phyloP scores from a whole-genome alignment of 495 filamentous ascomycete genomes.

The Patellaria atrata region DNA sequence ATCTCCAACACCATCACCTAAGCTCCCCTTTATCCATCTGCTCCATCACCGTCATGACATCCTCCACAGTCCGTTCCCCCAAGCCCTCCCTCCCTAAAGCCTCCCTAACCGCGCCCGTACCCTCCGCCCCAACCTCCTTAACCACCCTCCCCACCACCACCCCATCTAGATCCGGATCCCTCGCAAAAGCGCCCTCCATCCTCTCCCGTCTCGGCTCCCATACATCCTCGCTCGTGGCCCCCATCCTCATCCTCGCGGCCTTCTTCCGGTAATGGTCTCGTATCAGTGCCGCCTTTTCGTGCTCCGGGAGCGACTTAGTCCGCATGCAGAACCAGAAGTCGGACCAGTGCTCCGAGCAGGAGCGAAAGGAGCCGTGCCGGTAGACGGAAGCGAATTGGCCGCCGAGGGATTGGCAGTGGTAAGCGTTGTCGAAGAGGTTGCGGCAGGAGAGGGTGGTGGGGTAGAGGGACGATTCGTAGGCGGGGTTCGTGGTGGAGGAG shows the following conservation, averaged over 20 bases:
- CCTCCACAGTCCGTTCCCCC: background rate
- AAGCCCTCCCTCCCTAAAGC: background rate
- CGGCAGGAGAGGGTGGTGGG: conserved; percentile 77
- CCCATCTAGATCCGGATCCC: conserved; percentile 52
- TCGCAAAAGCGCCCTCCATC: conserved; percentile 37
- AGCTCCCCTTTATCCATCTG: too few species aligned
- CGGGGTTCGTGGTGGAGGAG: conserved; percentile 30
- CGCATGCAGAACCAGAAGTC: conserved; percentile 97
- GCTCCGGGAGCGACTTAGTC: conserved; percentile 35
- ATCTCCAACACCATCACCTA: too few species aligned
- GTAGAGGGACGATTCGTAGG: conserved; percentile 44
- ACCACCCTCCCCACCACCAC: conserved; percentile 25
- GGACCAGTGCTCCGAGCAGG: conserved; percentile 68
- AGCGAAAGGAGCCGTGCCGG: conserved; percentile 58
- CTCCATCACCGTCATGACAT: too few species aligned
- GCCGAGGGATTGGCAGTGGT: conserved; percentile 86
- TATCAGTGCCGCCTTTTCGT: conserved; percentile 41
- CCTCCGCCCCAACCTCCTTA: conserved; percentile 7
- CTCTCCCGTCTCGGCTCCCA: conserved; percentile 55
- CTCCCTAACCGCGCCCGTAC: conserved; percentile 4
- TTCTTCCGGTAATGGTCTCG: conserved; percentile 58
- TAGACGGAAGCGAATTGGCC: conserved; percentile 81
- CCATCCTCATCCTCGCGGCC: conserved; percentile 55
- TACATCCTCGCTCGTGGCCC: conserved; percentile 75
- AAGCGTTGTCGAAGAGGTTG: conserved; percentile 79